Base-by-base conservation (phyloP, 257 asterid species). In the Solanum chilense region DNA sequence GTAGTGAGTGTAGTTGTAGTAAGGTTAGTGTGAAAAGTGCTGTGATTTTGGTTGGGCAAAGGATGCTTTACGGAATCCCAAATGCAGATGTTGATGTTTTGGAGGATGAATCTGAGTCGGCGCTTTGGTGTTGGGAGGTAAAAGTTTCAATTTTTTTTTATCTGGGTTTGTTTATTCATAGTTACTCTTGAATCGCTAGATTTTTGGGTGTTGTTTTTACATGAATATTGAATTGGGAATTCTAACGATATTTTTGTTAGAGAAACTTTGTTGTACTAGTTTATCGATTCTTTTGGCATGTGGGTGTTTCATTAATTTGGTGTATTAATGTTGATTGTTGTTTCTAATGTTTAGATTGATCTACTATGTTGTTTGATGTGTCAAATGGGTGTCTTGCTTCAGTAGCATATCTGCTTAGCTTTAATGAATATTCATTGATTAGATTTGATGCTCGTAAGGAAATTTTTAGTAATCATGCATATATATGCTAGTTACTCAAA, bases 51-150 rank as follows among this genome's bases (percentile, higher is more conserved):
- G 89, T 92, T 87, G 99, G 98, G 85, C 98, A 93, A 88, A 93
- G 99, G 86, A 75, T 90, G 82, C 88, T 90, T 71, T 96, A 97
- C 86, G 99, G 99, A 73, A 90, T 91, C 25, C 85, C 87, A 21
- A 39, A 90, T 88, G 90, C 88, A 15, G 98, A 97, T 88, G 96
- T 99, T 82, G 98, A 97, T 91, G 89, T 96, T 42, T 90, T 97
- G 92, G 99, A 97, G 91, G 98, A 97, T 87, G 98, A 94, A 29
- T 89, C 91, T 23, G 98, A 93, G 80, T 74, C 87, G 80, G 94
- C 98, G 75, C 96, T 96, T 52, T 97, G 99, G 98, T 95, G 93
- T 78, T 97, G 99, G 99, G 99, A 97, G 99, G 99, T 97, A 71
- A 83, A 62, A 4, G 31, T 76, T 44, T 5, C 25, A 13, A 9